phyloP scores from a whole-genome alignment of 305 asterid species.

The Vinca major region DNA sequence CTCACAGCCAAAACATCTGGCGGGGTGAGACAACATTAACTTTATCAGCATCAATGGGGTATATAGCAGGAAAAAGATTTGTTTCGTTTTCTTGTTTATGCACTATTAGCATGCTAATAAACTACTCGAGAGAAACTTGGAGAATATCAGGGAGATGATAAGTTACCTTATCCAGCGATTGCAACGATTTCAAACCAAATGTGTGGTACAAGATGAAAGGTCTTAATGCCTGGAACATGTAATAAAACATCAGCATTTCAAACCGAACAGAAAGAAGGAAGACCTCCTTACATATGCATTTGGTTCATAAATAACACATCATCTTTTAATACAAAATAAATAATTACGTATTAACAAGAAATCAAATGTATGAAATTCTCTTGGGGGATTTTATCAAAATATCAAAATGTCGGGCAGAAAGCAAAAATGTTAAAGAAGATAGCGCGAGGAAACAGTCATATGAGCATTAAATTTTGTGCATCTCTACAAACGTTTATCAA shows the following conservation, averaged over 20 bases:
- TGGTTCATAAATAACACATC: too few species aligned
- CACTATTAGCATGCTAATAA: neutral
- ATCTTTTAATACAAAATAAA: too few species aligned
- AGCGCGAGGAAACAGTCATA: neutral
- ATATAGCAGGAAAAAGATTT: neutral
- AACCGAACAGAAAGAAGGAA: too few species aligned
- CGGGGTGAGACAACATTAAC: too few species aligned
- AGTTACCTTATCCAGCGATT: constrained; percentile 37
- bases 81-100: too few species aligned
- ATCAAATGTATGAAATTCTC: neutral
- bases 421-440: neutral
- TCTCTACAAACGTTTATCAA: neutral
- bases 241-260: neutral
- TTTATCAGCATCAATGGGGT: neutral
- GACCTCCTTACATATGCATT: too few species aligned
- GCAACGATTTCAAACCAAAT: constrained; percentile 42
- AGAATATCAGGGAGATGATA: neutral
- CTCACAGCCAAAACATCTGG: too few species aligned
- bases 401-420: neutral
- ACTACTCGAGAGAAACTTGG: neutral
- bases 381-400: neutral
- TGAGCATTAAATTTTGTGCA: neutral
- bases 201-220: constrained; percentile 66
- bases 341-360: too few species aligned
- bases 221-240: constrained; percentile 37